Percentiles rank a stretch among this genome's conserved stretches.
phyloP scores from a whole-genome alignment of 805 yeast species.

The Candida insectalens region DNA sequence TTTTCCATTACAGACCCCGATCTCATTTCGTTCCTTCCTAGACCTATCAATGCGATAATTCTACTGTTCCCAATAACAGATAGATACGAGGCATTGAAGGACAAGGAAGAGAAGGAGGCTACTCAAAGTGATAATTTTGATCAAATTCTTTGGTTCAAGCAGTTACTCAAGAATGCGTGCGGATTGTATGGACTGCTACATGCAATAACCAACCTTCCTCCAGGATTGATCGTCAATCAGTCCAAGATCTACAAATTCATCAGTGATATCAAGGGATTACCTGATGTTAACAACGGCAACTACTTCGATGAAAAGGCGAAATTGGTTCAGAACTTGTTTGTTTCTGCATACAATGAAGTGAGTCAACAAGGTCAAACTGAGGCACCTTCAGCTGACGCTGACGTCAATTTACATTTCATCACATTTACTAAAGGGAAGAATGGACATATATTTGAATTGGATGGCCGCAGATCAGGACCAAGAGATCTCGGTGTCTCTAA shows the following conservation, averaged over 20 bases:
- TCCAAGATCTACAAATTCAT: constrained; percentile 18
- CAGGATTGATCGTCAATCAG: constrained; percentile 32
- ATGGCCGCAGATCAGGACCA: constrained; percentile 80
- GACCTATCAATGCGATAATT: constrained; percentile 71
- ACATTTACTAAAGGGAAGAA: constrained; percentile 50
- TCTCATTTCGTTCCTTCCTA: constrained; percentile 68
- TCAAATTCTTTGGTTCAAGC: constrained; percentile 67
- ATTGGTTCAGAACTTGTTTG: constrained; percentile 18
- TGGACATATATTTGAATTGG: constrained; percentile 68
- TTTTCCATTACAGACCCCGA: constrained; percentile 80
- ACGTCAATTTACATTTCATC: constrained; percentile 66
- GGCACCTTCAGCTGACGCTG: constrained; percentile 49
- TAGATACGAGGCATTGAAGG: constrained; percentile 43
- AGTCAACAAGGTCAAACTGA: constrained; percentile 54
- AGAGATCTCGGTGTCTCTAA: constrained; percentile 40
- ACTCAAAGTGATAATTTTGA: constrained; percentile 22
- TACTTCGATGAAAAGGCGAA: constrained; percentile 16
- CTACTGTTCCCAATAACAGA: constrained; percentile 73
- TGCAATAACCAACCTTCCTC: constrained; percentile 34
- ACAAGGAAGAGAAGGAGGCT: constrained; percentile 12
- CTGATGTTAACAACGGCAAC: constrained; percentile 11
- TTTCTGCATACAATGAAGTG: constrained; percentile 29
- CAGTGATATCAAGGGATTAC: constrained; percentile 3
- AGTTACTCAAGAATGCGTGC: constrained; percentile 81
- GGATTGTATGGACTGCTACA: constrained; percentile 87